Base-by-base conservation (phyloP, 75 land plant species). In the Selaginella moellendorffii region DNA sequence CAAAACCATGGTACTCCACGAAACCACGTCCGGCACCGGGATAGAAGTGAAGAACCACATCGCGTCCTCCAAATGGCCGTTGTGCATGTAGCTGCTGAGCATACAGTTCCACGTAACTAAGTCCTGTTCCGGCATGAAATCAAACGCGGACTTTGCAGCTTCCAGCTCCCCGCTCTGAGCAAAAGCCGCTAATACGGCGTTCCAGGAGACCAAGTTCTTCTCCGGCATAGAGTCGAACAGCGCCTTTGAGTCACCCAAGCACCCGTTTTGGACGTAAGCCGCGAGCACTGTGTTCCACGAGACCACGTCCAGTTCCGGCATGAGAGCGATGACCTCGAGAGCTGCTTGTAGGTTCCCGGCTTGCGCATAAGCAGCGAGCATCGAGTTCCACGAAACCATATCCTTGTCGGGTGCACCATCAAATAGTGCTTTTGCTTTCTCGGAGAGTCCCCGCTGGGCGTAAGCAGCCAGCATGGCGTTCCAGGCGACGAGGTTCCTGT, bases 131-230 rank as follows among this genome's bases (percentile, higher is more conserved):
- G 78, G 76, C 30, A 85, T 83, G 21, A 31, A 53, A 67, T 85
- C 81, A 73, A 85, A 85, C 29, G 80, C 23, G 0, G 46, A 8
- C 18, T 68, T 69, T 1, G 86, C 89, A 17, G 80, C 86, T 20
- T 63, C 63, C 20, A 76, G 73, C 53, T 54, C 68, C 21, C 83
- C 86, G 8, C 30, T 52, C 63, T 83, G 76, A 46, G 72, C 81
- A 74, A 79, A 83, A 17, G 79, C 85, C 36, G 82, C 85, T 52
- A 80, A 74, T 63, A 80, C 31, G 21, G 78, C 79, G 42, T 83
- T 83, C 61, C 74, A 80, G 62, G 82, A 81, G 60, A 74, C 71
- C 0, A 83, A 53, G 10, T 63, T 27, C 29, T 77, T 69, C 27
- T 53, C 71, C 18, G 58, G 51, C 51, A 46, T 46, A 10, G 10